A percentile compares a stretch with the other conserved stretches of the same genome.
These are phyloP conservation scores for Pseudogymnoascus sp. DNA, from an alignment of 2,329 filamentous ascomycete genomes.

Conservation along the genomic window DNA sequence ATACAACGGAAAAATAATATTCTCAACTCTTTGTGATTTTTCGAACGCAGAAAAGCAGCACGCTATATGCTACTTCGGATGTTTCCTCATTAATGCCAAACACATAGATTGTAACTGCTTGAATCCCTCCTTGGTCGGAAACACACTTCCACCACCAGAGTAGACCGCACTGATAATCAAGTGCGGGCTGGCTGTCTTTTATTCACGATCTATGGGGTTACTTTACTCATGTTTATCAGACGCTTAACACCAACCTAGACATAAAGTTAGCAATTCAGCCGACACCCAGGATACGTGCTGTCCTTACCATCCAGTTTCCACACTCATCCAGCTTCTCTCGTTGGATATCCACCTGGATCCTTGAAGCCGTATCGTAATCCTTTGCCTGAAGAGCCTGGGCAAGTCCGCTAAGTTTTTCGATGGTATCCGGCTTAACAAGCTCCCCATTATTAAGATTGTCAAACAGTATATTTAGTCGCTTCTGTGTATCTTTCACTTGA, in stretches of 20 bases:
- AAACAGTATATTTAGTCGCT: conserved; percentile 86
- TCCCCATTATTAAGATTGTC: conserved; percentile 97
- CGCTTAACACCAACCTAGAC: conserved; percentile 64
- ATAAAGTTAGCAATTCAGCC: conserved; percentile 31
- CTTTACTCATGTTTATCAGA: conserved; percentile 71
- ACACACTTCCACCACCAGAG: neutral
- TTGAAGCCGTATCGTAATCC: conserved; percentile 59
- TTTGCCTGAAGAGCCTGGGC: conserved; percentile 57
- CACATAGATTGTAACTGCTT: neutral
- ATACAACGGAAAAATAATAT: conserved; percentile 2
- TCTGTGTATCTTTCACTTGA: conserved; percentile 90
- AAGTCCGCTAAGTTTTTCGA: conserved; percentile 56
- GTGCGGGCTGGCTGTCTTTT: neutral
- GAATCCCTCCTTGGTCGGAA: neutral
- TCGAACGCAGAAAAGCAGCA: neutral
- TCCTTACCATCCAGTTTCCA: conserved; percentile 75
- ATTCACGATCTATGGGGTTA: conserved; percentile 41
- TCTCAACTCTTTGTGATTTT: neutral
- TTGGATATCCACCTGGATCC: conserved; percentile 66
- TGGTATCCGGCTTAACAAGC: conserved; percentile 70
- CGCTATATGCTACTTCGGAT: neutral
- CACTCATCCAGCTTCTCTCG: conserved; percentile 71
- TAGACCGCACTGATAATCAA: neutral
- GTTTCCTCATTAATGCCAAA: neutral
- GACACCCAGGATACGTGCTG: neutral